phyloP scores from a whole-genome alignment of 116 monocot species.

The Iris pallida region DNA sequence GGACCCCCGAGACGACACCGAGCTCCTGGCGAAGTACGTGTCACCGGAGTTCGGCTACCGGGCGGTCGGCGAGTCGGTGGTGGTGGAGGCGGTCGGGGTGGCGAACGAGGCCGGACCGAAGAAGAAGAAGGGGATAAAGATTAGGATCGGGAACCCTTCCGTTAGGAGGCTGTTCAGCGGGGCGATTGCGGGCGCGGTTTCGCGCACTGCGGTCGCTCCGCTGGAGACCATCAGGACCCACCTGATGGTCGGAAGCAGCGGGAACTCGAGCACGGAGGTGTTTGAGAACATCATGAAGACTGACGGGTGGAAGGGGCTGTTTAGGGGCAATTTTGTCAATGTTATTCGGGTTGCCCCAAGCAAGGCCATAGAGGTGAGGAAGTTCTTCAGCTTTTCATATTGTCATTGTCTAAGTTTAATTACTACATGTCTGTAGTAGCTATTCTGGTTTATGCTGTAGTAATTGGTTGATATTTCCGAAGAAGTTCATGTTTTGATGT shows the following conservation, averaged over 20 bases:
- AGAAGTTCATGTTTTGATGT: too few relatives aligned
- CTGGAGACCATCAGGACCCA: slow-evolving; percentile 93
- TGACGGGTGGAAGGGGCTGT: slow-evolving; percentile 93
- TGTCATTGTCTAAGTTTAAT: too few relatives aligned
- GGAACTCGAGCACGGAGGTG: slow-evolving; percentile 68
- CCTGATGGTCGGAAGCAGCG: slow-evolving; percentile 90
- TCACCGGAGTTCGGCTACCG: slow-evolving; percentile 44
- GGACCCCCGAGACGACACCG: slow-evolving; percentile 34
- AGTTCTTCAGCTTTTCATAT: too few relatives aligned
- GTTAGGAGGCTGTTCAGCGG: slow-evolving; percentile 89
- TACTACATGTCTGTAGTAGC: too few relatives aligned
- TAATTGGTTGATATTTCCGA: too few relatives aligned
- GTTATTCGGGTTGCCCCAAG: slow-evolving; percentile 95
- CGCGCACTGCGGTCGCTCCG: slow-evolving; percentile 85
- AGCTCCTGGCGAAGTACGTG: slow-evolving; percentile 59
- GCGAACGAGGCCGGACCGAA: slow-evolving; percentile 10
- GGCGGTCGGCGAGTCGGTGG: neutral
- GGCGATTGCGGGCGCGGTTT: slow-evolving; percentile 83
- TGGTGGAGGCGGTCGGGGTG: slow-evolving; percentile 12
- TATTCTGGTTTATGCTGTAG: too few relatives aligned
- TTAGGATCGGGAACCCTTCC: slow-evolving; percentile 72
- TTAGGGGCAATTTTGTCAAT: slow-evolving; percentile 95
- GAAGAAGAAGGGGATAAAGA: slow-evolving; percentile 48
- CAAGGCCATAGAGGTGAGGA: slow-evolving; percentile 95
- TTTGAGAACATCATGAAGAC: slow-evolving; percentile 72